phyloP scores from a whole-genome alignment of 768 basidiomycete species.

The Lactarius indigo region DNA sequence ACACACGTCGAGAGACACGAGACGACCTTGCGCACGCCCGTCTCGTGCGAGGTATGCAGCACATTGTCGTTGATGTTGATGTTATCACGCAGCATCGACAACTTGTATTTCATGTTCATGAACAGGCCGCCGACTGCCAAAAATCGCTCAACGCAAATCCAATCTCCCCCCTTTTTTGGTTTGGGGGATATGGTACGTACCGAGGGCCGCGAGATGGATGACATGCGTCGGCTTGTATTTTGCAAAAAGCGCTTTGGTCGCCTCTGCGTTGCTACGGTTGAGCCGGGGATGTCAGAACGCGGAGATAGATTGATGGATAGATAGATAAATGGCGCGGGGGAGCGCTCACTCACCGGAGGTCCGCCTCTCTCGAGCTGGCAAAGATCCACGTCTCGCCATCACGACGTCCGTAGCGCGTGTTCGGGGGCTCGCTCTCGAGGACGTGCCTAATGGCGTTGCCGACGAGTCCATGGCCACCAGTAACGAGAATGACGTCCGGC shows the following conservation, averaged over 20 bases:
- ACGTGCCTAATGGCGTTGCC: slow-evolving; percentile 77
- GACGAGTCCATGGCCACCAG: slow-evolving; percentile 82
- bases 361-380: slow-evolving; percentile 70
- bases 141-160: background rate
- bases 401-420: slow-evolving; percentile 71
- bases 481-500: slow-evolving; percentile 62
- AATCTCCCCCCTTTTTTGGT: background rate
- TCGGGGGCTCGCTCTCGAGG: slow-evolving; percentile 72
- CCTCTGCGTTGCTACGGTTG: slow-evolving; percentile 54
- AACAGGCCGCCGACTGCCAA: slow-evolving; percentile 83
- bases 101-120: slow-evolving; percentile 94
- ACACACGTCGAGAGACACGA: slow-evolving; percentile 97
- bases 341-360: slow-evolving; percentile 66
- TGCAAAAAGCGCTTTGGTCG: slow-evolving; percentile 72
- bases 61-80: slow-evolving; percentile 94
- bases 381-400: slow-evolving; percentile 86
- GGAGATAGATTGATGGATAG: background rate
- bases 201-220: slow-evolving; percentile 90
- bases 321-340: background rate
- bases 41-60: slow-evolving; percentile 66
- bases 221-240: slow-evolving; percentile 95
- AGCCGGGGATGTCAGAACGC: slow-evolving; percentile 71
- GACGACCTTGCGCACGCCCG: slow-evolving; percentile 70
- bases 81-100: slow-evolving; percentile 92
- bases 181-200: slow-evolving; percentile 38